These are phyloP conservation scores for Botrytis deweyae DNA, from an alignment of 2,329 filamentous ascomycete species.

Conservation along the genomic window DNA sequence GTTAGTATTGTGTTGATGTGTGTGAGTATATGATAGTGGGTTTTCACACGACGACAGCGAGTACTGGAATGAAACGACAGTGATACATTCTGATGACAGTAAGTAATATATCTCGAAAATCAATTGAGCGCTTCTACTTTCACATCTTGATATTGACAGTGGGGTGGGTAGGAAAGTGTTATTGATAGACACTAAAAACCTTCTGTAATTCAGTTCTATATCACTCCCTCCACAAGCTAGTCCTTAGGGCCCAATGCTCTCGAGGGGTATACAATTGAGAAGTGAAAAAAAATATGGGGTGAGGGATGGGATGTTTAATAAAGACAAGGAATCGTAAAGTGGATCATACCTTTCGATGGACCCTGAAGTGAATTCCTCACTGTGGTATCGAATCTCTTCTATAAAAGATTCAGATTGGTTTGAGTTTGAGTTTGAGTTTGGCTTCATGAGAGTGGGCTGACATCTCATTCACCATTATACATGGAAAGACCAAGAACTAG, in stretches of 20 bases:
- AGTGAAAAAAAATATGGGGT: not conserved
- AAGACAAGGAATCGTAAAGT: not conserved
- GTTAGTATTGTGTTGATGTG: too few relatives aligned
- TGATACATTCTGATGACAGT: accelerated
- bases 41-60: not conserved
- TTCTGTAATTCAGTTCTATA: accelerated
- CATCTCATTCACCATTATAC: accelerated
- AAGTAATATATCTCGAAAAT: accelerated
- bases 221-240: not conserved
- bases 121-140: not conserved
- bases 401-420: not conserved
- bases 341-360: not conserved
- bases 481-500: not conserved
- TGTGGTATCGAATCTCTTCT: not conserved
- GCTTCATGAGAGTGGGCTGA: not conserved
- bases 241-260: not conserved
- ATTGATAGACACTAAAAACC: accelerated
- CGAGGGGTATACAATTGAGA: not conserved
- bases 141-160: too few relatives aligned
- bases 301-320: not conserved
- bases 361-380: accelerated
- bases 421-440: not conserved
- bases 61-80: too few relatives aligned
- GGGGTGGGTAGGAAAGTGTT: accelerated
- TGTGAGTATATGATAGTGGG: not conserved